Evolutionary conservation across 805 yeast genomes (phyloP).

Genomic region (Candida awuae): DNA sequence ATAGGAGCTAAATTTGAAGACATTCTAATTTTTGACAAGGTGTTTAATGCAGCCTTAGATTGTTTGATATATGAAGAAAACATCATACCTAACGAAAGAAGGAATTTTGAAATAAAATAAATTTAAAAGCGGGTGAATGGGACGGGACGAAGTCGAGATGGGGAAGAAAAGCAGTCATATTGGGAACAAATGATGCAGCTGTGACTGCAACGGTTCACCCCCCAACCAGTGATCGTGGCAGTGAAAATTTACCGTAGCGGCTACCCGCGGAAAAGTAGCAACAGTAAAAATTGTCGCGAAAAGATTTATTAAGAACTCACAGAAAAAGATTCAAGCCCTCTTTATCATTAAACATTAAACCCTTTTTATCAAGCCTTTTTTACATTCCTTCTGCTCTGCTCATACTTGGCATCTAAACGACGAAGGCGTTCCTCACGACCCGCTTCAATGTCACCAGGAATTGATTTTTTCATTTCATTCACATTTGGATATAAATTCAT

Average conservation of each 20-base stretch:
- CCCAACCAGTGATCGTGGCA: no score
- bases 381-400: conserved; percentile 4
- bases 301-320: no score
- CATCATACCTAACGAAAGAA: conserved; percentile 1
- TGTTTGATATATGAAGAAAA: conserved; percentile 5
- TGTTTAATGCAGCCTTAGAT: neutral
- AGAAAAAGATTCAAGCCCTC: no score
- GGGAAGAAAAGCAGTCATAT: no score
- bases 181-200: no score
- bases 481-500: conserved; percentile 11
- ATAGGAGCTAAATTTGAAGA: conserved; percentile 28
- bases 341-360: no score
- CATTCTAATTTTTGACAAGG: conserved; percentile 14
- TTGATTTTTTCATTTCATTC: neutral
- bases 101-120: neutral
- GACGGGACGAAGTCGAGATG: neutral
- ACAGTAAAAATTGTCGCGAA: no score
- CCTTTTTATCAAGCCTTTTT: neutral
- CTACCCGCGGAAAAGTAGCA: no score
- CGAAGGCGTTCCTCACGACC: conserved; percentile 15
- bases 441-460: conserved; percentile 8
- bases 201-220: no score
- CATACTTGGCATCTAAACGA: conserved; percentile 21
- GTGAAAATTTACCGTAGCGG: no score
- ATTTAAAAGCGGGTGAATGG: neutral